A percentile compares a stretch with the other conserved stretches of the same genome.
These are phyloP conservation scores for Leccinum subgranulosum DNA, from an alignment of 768 basidiomycete species.

Conservation along the genomic window DNA sequence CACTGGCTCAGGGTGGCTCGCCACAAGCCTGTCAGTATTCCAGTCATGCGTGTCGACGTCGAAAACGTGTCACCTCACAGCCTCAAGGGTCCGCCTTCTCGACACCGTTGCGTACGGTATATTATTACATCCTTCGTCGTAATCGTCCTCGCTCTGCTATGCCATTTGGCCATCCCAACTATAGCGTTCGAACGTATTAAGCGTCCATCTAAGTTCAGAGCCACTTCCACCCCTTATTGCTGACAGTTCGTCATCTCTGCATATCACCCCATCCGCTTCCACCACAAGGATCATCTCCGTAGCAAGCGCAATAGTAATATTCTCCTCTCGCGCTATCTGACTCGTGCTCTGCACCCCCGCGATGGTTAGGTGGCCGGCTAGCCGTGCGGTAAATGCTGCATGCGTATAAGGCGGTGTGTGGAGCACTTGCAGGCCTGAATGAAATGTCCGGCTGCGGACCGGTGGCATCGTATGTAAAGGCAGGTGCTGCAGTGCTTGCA, in stretches of 20 bases:
- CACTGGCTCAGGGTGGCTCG: constrained; percentile 14
- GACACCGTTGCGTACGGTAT: constrained; percentile 6
- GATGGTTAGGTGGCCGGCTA: constrained; percentile 52
- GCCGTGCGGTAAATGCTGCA: constrained; percentile 63
- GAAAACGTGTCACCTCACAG: constrained; percentile 26
- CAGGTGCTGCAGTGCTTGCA: constrained; percentile 70
- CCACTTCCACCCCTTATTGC: constrained; percentile 39
- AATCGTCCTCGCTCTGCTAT: constrained; percentile 1
- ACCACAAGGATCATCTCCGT: constrained; percentile 75
- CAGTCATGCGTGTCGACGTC: constrained; percentile 19
- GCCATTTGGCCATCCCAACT: constrained; percentile 65
- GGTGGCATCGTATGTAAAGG: constrained; percentile 61
- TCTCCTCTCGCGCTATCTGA: constrained; percentile 70
- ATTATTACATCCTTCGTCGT: constrained; percentile 9
- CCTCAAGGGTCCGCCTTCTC: constrained; percentile 11
- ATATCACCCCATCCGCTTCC: constrained; percentile 67
- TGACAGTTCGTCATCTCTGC: constrained; percentile 64
- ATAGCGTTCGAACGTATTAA: constrained; percentile 64
- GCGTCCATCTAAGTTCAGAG: constrained; percentile 71
- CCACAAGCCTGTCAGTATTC: neutral
- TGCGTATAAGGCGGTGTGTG: constrained; percentile 78
- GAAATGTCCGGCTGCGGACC: constrained; percentile 64
- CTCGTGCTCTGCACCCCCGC: constrained; percentile 55
- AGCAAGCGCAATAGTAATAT: constrained; percentile 67
- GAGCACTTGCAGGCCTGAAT: constrained; percentile 73